Conservation (phyloP, 495 filamentous ascomycete genomes). For the Cercophora newfieldiana region DNA sequence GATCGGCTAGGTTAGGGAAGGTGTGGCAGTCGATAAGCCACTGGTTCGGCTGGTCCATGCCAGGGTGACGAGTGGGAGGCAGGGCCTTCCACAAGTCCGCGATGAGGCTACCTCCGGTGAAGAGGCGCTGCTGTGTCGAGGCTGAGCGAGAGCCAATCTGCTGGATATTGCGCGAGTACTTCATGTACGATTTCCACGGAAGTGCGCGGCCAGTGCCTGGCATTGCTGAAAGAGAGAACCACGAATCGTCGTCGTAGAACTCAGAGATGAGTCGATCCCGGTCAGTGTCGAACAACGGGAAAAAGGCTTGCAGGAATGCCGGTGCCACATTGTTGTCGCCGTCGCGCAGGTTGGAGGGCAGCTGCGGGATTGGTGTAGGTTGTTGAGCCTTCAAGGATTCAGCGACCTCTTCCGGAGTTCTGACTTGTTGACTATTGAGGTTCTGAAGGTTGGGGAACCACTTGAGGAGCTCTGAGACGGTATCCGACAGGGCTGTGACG, state of each 20-base stretch:
- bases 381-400: slow-evolving; percentile 37
- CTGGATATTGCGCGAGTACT: slow-evolving; percentile 76
- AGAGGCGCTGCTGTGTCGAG: slow-evolving; percentile 63
- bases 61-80: slow-evolving; percentile 74
- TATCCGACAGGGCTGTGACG: slow-evolving; percentile 60
- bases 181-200: slow-evolving; percentile 75
- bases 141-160: slow-evolving; percentile 59
- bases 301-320: slow-evolving; percentile 73
- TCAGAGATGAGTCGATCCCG: slow-evolving; percentile 59
- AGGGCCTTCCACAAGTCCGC: slow-evolving; percentile 64
- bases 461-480: slow-evolving; percentile 67
- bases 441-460: slow-evolving; percentile 79
- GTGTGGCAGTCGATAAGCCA: slow-evolving; percentile 84
- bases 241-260: slow-evolving; percentile 76
- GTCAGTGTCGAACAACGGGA: slow-evolving; percentile 72
- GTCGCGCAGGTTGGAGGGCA: slow-evolving; percentile 71
- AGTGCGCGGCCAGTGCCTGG: slow-evolving; percentile 47
- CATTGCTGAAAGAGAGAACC: slow-evolving; percentile 77
- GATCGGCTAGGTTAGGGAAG: slow-evolving; percentile 69
- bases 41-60: slow-evolving; percentile 58
- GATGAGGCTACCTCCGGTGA: slow-evolving; percentile 66
- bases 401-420: slow-evolving; percentile 66
- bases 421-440: slow-evolving; percentile 69
- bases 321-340: slow-evolving; percentile 66
- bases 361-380: slow-evolving; percentile 66